phyloP scores from a whole-genome alignment of 768 basidiomycete species.

The Leccinellum luteum region DNA sequence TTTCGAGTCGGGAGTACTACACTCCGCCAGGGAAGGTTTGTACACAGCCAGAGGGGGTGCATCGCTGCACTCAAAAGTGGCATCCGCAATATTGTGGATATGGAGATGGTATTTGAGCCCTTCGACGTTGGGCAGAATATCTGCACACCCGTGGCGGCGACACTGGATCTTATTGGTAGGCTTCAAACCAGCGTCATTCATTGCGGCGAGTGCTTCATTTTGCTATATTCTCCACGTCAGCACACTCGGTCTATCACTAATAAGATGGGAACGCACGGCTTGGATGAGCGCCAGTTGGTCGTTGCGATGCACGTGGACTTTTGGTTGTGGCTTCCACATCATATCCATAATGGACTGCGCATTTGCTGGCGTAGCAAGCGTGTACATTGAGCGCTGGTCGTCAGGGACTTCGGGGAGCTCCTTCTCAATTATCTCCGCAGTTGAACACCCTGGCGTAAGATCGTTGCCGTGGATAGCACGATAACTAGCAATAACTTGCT shows the following conservation, averaged over 20 bases:
- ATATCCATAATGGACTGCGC: conserved; percentile 24
- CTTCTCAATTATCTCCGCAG: conserved; percentile 13
- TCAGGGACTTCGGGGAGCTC: conserved; percentile 17
- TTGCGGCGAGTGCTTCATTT: conserved; percentile 26
- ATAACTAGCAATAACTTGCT: conserved; percentile 20
- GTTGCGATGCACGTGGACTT: conserved; percentile 35
- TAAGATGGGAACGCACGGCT: conserved; percentile 36
- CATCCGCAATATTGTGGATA: conserved; percentile 52
- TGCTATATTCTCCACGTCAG: conserved; percentile 17
- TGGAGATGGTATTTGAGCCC: conserved; percentile 53
- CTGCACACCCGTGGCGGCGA: conserved; percentile 43
- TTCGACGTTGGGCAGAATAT: conserved; percentile 40
- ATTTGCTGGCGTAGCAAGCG: conserved; percentile 14
- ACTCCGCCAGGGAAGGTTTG: conserved; percentile 1
- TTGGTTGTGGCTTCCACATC: conserved; percentile 33
- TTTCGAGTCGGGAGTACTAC: background rate
- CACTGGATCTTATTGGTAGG: conserved; percentile 39
- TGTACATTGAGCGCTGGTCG: conserved; percentile 27
- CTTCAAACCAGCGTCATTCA: conserved; percentile 24
- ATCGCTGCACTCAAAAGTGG: background rate
- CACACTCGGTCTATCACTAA: background rate
- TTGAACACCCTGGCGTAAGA: background rate
- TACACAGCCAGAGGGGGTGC: background rate
- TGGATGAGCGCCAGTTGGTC: conserved; percentile 36
- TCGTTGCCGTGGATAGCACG: conserved; percentile 10